Base-by-base conservation (phyloP, 2,329 filamentous ascomycete species). In the Madurella mycetomatis region DNA sequence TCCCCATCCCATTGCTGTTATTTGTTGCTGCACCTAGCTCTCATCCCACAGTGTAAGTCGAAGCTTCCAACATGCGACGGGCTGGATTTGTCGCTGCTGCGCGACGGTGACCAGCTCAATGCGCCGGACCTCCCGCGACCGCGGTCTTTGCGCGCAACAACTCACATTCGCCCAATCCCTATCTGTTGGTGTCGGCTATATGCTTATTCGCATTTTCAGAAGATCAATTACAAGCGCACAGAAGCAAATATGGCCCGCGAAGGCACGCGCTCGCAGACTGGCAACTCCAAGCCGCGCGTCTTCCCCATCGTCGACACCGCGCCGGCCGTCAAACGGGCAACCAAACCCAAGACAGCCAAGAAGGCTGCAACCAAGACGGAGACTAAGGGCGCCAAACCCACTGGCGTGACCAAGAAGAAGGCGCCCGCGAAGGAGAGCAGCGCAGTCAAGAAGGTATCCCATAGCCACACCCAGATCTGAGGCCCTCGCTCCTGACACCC, bases 251-350 rank as follows among this genome's bases (percentile, higher is more conserved):
- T 79, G 76, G 68, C 73, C 62, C 75, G 75, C 65, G 76, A 78
- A 71, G 76, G 76, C 61, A 79, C 76, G 51, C 75, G 76, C 66
- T 80, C 78, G 47, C 68, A 70, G 62, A 80, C 77, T 37, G 77
- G 77, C 73, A 74, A 77, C 70, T 75, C 76, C 59, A 75, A 73
- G 67, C 78, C 79, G 57, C 77, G 79, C 65, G 69, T 81, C 66
- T 74, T 81, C 65, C 66, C 71, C 56, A 69, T 72, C 43, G 65
- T 80, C 64, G 77, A 80, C 65, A 76, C 75, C 13, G 70, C 68
- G 42, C 76, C 76, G 19, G 68, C 70, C 56, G 73, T 76, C 64
- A 72, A 72, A 69, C 72, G 74, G 63, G 71, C 60, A 17, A 56
- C 62, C 47, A 69, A 67, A 59, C 55, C 65, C 49, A 66, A 65